phyloP scores from a whole-genome alignment of 169 alveolate species.

The Theileria parva region DNA sequence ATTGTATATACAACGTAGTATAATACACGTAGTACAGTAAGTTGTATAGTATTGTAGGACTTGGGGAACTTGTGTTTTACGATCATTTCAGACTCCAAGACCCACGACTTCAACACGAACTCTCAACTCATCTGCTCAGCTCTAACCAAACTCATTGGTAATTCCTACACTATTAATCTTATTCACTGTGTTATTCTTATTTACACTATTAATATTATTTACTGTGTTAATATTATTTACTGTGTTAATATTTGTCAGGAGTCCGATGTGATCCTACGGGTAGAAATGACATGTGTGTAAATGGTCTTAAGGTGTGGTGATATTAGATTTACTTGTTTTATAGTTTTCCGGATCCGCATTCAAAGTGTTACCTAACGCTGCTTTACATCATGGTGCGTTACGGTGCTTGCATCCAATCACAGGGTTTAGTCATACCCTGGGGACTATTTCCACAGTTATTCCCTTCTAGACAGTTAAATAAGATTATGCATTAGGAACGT shows the following conservation, averaged over 20 bases:
- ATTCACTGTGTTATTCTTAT: no score
- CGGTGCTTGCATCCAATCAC: no score
- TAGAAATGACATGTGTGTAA: slow-evolving; percentile 87
- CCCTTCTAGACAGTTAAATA: no score
- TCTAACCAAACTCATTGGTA: slow-evolving; percentile 64
- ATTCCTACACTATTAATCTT: no score
- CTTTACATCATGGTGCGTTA: slow-evolving; percentile 89
- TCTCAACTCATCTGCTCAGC: slow-evolving; percentile 79
- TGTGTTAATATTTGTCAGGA: slow-evolving; percentile 14
- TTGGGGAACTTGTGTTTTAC: slow-evolving; percentile 88
- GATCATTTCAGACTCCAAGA: slow-evolving; percentile 74
- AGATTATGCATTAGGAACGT: no score
- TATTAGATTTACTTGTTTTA: neutral
- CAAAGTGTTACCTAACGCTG: slow-evolving; percentile 76
- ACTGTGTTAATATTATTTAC: no score
- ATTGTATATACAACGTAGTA: no score
- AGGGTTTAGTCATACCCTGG: no score
- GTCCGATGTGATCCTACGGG: slow-evolving; percentile 81
- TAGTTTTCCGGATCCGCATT: slow-evolving; percentile 89
- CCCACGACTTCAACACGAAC: slow-evolving; percentile 76
- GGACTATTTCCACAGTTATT: no score
- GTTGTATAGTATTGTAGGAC: slow-evolving; percentile 38
- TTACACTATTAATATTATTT: no score
- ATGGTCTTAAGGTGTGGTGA: slow-evolving; percentile 72
- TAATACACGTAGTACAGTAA: neutral